A percentile compares a stretch with the other conserved stretches of the same genome.
phyloP scores from a whole-genome alignment of 345 rosid genomes.

The Psidium guajava region DNA sequence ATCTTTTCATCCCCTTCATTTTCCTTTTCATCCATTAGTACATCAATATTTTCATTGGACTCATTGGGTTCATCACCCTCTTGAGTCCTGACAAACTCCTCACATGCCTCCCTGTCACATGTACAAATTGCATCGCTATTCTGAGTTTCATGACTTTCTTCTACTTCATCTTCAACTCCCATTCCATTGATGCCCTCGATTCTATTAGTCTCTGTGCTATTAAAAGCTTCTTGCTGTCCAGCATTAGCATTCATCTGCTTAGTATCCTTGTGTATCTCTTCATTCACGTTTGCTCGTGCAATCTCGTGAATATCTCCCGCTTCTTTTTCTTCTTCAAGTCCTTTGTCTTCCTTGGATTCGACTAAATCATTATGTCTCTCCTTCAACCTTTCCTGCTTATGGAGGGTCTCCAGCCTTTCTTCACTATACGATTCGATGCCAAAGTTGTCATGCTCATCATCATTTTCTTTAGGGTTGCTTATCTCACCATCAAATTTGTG shows the following conservation, averaged over 20 bases:
- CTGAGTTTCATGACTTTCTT: background rate
- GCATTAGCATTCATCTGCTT: slow-evolving; percentile 2
- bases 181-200: slow-evolving; percentile 7
- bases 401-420: background rate
- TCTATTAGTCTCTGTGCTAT: slow-evolving; percentile 13
- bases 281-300: background rate
- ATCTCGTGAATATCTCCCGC: background rate
- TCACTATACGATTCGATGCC: background rate
- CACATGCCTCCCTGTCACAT: background rate
- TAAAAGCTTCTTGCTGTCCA: slow-evolving; percentile 16
- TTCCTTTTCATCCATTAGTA: slow-evolving; percentile 2
- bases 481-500: background rate
- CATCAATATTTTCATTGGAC: background rate
- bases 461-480: slow-evolving; percentile 5
- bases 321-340: slow-evolving; percentile 1
- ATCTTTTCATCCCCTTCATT: slow-evolving; percentile 16
- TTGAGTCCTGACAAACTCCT: background rate
- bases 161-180: background rate
- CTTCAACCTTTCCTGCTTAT: slow-evolving; percentile 4
- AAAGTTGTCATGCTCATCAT: slow-evolving; percentile 7
- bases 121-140: background rate
- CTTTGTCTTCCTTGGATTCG: slow-evolving; percentile 2
- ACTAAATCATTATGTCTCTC: slow-evolving; percentile 4
- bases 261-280: background rate
- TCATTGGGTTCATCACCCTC: background rate